Conservation (phyloP, 306 rosid genomes). For the Vicia villosa region DNA sequence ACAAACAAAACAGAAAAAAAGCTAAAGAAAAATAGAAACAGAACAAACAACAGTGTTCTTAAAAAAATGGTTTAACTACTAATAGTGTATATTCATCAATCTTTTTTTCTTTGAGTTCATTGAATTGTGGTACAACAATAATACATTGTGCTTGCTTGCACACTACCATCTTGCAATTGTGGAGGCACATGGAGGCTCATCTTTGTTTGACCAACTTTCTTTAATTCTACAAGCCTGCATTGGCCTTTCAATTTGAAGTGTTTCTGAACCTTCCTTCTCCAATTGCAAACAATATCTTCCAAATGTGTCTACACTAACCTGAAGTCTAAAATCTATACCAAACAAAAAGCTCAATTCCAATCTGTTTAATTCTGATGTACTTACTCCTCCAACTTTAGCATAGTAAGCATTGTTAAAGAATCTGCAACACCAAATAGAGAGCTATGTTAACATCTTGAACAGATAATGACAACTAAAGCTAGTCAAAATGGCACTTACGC, state of each 20-base stretch:
- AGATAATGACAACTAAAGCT: background rate
- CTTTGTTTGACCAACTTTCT: constrained; percentile 77
- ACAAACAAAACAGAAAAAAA: background rate
- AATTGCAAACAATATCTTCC: constrained; percentile 67
- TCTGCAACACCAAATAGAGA: constrained; percentile 54
- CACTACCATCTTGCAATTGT: constrained; percentile 68
- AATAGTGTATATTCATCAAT: constrained; percentile 33
- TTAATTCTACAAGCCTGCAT: constrained; percentile 72
- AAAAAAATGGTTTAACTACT: constrained; percentile 32
- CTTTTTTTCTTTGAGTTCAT: background rate
- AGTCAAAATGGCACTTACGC: constrained; percentile 58
- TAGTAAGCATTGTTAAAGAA: constrained; percentile 94
- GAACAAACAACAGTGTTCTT: constrained; percentile 15
- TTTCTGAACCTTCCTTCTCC: constrained; percentile 68
- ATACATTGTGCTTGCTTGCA: constrained; percentile 28
- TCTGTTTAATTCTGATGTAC: constrained; percentile 79
- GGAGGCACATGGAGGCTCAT: constrained; percentile 65
- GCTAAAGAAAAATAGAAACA: constrained; percentile 23
- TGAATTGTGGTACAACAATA: constrained; percentile 26
- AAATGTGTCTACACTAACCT: constrained; percentile 74
- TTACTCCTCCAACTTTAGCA: constrained; percentile 94
- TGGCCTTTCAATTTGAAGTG: constrained; percentile 72
- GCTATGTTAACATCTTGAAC: constrained; percentile 8
- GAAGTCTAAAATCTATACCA: constrained; percentile 82
- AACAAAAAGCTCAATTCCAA: constrained; percentile 89